These are phyloP conservation scores for Alternaria triticina DNA, from an alignment of 2,329 filamentous ascomycete genomes.

Conservation along the genomic window DNA sequence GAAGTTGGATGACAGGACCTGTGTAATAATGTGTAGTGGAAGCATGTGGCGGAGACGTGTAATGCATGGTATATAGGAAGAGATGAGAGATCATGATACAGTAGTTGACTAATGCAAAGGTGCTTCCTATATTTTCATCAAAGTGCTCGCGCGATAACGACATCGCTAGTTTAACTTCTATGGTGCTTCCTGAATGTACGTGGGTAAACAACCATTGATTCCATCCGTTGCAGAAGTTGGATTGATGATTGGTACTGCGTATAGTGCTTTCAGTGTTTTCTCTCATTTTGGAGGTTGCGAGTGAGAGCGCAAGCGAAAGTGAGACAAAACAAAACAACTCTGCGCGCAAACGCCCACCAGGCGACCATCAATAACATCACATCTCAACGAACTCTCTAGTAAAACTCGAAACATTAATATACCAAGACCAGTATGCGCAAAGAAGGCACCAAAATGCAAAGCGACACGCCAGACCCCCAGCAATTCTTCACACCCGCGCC, in stretches of 20 bases:
- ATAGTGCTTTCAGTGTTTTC: neutral
- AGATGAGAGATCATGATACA: neutral
- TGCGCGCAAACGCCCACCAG: neutral
- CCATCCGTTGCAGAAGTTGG: neutral
- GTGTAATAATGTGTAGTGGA: neutral
- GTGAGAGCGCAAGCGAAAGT: neutral
- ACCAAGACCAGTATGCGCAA: neutral
- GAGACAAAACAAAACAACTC: neutral
- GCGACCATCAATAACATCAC: neutral
- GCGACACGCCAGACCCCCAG: neutral
- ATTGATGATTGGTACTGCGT: neutral
- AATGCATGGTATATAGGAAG: neutral
- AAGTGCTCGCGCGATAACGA: neutral
- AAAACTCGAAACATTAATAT: neutral
- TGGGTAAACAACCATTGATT: neutral
- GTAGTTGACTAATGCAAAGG: neutral
- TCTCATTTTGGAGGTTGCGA: neutral
- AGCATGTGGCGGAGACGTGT: neutral
- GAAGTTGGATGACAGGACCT: accelerated
- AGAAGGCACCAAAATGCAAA: neutral
- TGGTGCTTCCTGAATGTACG: neutral
- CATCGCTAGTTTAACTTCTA: neutral
- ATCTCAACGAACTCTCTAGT: neutral
- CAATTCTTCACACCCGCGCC: neutral
- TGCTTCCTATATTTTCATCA: neutral